A percentile compares a stretch with the other conserved stretches of the same genome.
Conservation (phyloP, 306 rosid species). For the Glycine latifolia region DNA sequence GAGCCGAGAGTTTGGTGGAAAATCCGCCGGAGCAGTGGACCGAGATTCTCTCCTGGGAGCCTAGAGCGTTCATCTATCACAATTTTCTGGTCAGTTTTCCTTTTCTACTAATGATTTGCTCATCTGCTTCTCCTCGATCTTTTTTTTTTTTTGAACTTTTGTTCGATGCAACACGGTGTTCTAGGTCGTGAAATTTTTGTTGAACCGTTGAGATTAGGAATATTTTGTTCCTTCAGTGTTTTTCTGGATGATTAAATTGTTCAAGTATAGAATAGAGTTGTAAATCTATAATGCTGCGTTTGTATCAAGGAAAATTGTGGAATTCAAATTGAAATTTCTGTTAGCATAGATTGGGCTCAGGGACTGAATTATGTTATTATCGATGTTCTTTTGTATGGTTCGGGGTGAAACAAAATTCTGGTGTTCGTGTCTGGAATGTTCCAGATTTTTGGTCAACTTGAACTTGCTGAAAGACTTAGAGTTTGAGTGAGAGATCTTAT, state of each 20-base stretch:
- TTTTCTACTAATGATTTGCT: not conserved
- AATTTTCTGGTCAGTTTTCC: conserved; percentile 79
- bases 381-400: not conserved
- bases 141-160: not conserved
- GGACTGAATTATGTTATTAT: conserved; percentile 7
- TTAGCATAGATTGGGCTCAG: conserved; percentile 24
- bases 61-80: conserved; percentile 86
- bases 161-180: conserved; percentile 26
- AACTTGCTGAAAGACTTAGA: conserved; percentile 8
- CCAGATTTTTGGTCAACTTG: conserved; percentile 19
- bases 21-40: conserved; percentile 71
- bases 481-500: conserved; percentile 4
- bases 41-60: conserved; percentile 87
- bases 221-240: conserved; percentile 11
- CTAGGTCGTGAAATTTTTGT: not conserved
- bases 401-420: conserved; percentile 11
- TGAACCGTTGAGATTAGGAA: not conserved
- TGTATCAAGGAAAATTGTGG: not conserved
- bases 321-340: conserved; percentile 17
- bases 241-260: conserved; percentile 20
- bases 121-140: conserved; percentile 1
- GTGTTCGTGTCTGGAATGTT: conserved; percentile 3
- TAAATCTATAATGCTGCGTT: not conserved
- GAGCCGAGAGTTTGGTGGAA: conserved; percentile 60
- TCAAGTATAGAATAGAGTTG: conserved; percentile 21